Evolutionary conservation across 1,284 basidiomycete genomes (phyloP).

Genomic region (Trichosporon coremiiforme): DNA sequence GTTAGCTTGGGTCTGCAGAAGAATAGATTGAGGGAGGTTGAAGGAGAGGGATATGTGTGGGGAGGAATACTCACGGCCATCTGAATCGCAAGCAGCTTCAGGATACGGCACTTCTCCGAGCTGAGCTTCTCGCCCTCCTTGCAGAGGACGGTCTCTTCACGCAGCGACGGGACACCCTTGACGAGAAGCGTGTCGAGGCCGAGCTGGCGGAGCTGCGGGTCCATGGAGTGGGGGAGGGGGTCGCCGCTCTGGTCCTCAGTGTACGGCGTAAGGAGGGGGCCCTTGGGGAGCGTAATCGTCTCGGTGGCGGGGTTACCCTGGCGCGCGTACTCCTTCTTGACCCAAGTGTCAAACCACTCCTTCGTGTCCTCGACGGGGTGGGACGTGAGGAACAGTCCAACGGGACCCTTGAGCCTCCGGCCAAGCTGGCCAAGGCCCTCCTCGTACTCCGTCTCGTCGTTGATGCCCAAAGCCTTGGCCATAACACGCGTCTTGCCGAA

Average conservation of each 20-base stretch:
- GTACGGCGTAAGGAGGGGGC: slow-evolving; percentile 59
- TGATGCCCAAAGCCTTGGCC: slow-evolving; percentile 91
- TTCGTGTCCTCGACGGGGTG: slow-evolving; percentile 81
- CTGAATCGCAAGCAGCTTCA: slow-evolving; percentile 83
- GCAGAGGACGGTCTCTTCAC: slow-evolving; percentile 79
- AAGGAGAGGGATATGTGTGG: too few relatives aligned
- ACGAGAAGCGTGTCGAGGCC: slow-evolving; percentile 84
- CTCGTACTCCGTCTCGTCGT: slow-evolving; percentile 82
- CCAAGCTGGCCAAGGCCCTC: slow-evolving; percentile 78
- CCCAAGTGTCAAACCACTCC: slow-evolving; percentile 93
- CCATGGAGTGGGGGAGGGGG: slow-evolving; percentile 93
- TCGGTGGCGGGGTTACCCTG: slow-evolving; percentile 77
- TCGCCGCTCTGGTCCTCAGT: slow-evolving; percentile 68
- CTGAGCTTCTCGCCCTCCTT: slow-evolving; percentile 77
- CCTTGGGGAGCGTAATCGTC: slow-evolving; percentile 73
- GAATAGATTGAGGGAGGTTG: too few relatives aligned
- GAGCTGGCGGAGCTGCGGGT: slow-evolving; percentile 89
- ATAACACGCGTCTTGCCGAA: slow-evolving; percentile 91
- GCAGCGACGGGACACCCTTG: slow-evolving; percentile 83
- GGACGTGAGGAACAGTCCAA: slow-evolving; percentile 90
- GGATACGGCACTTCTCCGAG: slow-evolving; percentile 79
- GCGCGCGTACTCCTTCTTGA: slow-evolving; percentile 87
- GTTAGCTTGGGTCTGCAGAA: slow-evolving; percentile 9
- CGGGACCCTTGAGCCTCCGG: slow-evolving; percentile 83
- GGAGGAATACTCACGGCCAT: slow-evolving; percentile 73